phyloP scores from a whole-genome alignment of 495 filamentous ascomycete genomes.

The Neohortaea acidophila region DNA sequence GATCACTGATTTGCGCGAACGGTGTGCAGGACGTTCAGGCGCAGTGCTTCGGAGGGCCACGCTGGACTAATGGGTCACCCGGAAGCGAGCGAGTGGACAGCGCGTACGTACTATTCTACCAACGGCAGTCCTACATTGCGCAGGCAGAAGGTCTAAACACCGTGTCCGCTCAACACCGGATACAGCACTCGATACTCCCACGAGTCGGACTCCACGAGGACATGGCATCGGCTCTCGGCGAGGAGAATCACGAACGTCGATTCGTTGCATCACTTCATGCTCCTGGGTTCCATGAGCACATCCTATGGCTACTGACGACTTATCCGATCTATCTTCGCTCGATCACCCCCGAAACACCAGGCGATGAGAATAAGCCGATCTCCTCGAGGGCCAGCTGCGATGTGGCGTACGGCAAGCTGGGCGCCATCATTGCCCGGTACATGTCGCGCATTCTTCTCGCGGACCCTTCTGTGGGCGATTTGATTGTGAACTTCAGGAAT shows the following conservation, averaged over 20 bases:
- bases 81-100: constrained; percentile 28
- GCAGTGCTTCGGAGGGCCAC: constrained; percentile 67
- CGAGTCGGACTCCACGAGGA: constrained; percentile 43
- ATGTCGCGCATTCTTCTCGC: neutral
- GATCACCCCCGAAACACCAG: neutral
- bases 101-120: constrained; percentile 97
- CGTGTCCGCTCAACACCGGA: neutral
- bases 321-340: neutral
- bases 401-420: neutral
- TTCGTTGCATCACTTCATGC: constrained; percentile 28
- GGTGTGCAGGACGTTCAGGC: constrained; percentile 42
- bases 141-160: neutral
- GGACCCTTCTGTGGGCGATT: neutral
- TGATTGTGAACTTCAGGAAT: neutral
- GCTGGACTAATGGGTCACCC: constrained; percentile 26
- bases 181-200: constrained; percentile 12
- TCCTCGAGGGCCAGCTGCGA: no score
- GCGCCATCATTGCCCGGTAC: neutral
- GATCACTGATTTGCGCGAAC: constrained; percentile 61
- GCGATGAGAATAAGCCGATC: neutral
- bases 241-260: constrained; percentile 52
- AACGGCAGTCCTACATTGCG: constrained; percentile 34
- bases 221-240: constrained; percentile 59
- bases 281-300: neutral
- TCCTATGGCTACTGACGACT: constrained; percentile 1